Conservation (phyloP, 805 yeast genomes). For the Hanseniaspora singularis region DNA sequence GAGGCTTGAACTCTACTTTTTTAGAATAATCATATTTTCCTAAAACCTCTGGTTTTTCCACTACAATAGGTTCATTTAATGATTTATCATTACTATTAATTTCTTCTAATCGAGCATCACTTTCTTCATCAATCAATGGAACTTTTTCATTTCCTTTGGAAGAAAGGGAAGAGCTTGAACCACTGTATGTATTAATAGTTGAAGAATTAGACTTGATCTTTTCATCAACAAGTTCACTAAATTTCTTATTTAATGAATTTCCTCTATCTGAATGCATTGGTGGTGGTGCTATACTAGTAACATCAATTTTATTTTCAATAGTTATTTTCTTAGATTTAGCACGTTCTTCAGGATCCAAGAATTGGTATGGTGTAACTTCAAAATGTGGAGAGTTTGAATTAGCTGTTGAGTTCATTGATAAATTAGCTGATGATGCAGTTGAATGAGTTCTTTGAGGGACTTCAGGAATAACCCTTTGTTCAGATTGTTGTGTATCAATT, state of each 20-base stretch:
- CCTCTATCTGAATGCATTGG: constrained; percentile 14
- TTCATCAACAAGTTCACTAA: constrained; percentile 13
- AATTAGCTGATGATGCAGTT: constrained; percentile 15
- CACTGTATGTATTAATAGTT: background rate
- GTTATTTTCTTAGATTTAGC: background rate
- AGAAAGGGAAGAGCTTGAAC: background rate
- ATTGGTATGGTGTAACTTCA: constrained; percentile 13
- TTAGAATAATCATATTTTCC: constrained; percentile 8
- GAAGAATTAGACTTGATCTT: constrained; percentile 2
- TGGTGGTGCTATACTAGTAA: constrained; percentile 7
- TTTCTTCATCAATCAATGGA: background rate
- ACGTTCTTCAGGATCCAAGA: constrained; percentile 12
- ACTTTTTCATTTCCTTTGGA: background rate
- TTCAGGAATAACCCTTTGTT: background rate
- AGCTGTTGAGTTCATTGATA: background rate
- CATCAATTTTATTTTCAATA: constrained; percentile 12
- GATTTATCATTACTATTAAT: background rate
- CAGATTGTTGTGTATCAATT: background rate
- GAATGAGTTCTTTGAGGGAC: background rate
- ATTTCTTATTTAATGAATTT: background rate
- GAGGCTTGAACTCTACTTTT: constrained; percentile 7
- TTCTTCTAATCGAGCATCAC: background rate
- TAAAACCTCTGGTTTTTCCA: background rate
- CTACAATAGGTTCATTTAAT: background rate
- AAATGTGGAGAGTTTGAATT: background rate